Percentiles rank a stretch among this genome's conserved stretches.
These are phyloP conservation scores for Puccinia horiana DNA, from an alignment of 1,284 basidiomycete genomes.

Conservation along the genomic window DNA sequence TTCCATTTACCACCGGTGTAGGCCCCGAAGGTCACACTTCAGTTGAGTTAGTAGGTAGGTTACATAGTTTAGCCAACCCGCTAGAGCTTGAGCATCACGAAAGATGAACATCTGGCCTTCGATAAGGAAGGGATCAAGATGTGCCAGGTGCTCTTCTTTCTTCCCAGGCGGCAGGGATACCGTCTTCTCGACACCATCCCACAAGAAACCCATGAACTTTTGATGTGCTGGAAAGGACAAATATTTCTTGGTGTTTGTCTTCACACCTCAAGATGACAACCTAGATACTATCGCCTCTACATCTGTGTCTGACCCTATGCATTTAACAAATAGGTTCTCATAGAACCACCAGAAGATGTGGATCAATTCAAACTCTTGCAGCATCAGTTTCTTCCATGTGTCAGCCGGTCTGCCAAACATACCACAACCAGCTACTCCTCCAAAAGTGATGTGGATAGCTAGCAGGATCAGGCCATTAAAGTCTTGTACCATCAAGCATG, in stretches of 20 bases:
- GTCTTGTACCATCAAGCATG: background rate
- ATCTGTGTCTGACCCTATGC: too few species aligned
- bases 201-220: slow-evolving; percentile 20
- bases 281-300: background rate
- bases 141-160: background rate
- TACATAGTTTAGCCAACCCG: too few species aligned
- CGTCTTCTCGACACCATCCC: background rate
- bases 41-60: too few species aligned
- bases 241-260: slow-evolving; percentile 10
- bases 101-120: too few species aligned
- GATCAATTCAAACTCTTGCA: background rate
- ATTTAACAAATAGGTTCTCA: slow-evolving; percentile 1
- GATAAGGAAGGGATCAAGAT: too few species aligned
- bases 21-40: too few species aligned
- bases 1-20: too few species aligned
- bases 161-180: background rate
- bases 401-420: slow-evolving; percentile 2
- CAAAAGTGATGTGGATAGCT: background rate
- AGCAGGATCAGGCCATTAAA: background rate
- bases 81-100: too few species aligned
- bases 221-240: background rate
- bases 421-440: background rate
- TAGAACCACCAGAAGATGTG: background rate
- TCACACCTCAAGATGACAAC: background rate
- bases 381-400: background rate